phyloP scores from a whole-genome alignment of 768 basidiomycete genomes.

The Xerocomus potaroensis region DNA sequence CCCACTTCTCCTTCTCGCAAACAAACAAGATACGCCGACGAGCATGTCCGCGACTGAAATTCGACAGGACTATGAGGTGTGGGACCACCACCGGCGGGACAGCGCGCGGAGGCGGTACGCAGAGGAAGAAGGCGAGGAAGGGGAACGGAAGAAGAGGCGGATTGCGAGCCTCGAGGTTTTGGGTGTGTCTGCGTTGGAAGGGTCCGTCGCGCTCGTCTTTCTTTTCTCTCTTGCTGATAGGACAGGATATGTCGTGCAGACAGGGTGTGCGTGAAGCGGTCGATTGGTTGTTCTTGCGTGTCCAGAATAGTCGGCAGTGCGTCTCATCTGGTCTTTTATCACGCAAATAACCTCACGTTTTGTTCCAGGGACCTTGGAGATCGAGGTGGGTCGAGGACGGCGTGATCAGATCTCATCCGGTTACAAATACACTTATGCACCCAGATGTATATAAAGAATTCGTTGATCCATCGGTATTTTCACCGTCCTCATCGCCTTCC shows the following conservation, averaged over 20 bases:
- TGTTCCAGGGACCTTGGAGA: slow-evolving; percentile 19
- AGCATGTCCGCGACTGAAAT: slow-evolving; percentile 89
- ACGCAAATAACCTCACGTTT: neutral
- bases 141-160: slow-evolving; percentile 44
- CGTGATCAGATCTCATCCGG: no score
- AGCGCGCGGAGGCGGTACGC: slow-evolving; percentile 55
- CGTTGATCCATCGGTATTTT: slow-evolving; percentile 9
- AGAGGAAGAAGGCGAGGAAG: slow-evolving; percentile 43
- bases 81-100: slow-evolving; percentile 74
- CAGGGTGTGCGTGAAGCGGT: slow-evolving; percentile 88
- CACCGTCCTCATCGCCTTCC: neutral
- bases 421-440: no score
- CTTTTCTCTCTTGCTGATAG: neutral
- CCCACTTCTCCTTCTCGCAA: slow-evolving; percentile 88
- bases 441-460: slow-evolving; percentile 10
- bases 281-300: slow-evolving; percentile 91
- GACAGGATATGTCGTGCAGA: slow-evolving; percentile 46
- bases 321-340: neutral
- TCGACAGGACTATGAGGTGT: slow-evolving; percentile 81
- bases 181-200: slow-evolving; percentile 88
- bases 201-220: slow-evolving; percentile 45
- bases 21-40: slow-evolving; percentile 86
- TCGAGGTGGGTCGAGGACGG: slow-evolving; percentile 5
- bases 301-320: slow-evolving; percentile 82
- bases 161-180: slow-evolving; percentile 83